Percentiles rank a stretch among this genome's conserved stretches.
phyloP scores from a whole-genome alignment of 2,329 filamentous ascomycete genomes.

The Fusarium fracticaudum region DNA sequence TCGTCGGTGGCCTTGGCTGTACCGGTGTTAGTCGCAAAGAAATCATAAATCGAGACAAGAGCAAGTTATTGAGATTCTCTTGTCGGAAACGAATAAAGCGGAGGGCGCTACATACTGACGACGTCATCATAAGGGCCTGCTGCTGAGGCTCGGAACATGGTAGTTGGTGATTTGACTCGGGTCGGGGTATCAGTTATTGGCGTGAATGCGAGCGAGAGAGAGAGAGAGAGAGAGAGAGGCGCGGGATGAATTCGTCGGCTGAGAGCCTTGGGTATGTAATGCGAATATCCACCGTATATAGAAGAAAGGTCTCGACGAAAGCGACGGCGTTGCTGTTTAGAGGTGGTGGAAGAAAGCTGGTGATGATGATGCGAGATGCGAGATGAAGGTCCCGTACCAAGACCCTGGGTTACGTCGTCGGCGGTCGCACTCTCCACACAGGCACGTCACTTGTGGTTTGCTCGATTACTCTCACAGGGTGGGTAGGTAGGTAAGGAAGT shows the following conservation, averaged over 20 bases:
- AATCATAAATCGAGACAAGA: neutral
- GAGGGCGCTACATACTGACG: constrained; percentile 59
- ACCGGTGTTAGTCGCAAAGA: constrained; percentile 28
- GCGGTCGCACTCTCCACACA: constrained; percentile 32
- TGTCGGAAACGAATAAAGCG: neutral
- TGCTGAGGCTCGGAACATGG: constrained; percentile 69
- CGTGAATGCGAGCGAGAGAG: neutral
- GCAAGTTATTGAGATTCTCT: neutral
- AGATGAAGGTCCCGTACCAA: constrained; percentile 27
- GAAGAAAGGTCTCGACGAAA: neutral
- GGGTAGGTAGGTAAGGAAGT: neutral
- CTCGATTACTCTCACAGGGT: neutral
- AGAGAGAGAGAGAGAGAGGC: neutral
- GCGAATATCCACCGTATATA: constrained; percentile 9
- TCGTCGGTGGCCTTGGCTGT: constrained; percentile 88
- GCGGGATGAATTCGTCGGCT: constrained; percentile 8
- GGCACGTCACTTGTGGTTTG: constrained; percentile 26
- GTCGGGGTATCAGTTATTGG: constrained; percentile 12
- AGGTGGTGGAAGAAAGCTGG: neutral
- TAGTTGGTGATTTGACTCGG: constrained; percentile 36
- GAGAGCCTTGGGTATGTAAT: constrained; percentile 10
- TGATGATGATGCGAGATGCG: constrained; percentile 8
- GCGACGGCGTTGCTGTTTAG: neutral
- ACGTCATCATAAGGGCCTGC: constrained; percentile 67
- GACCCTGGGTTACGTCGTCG: constrained; percentile 31